Evolutionary conservation across 495 filamentous ascomycete genomes (phyloP), one percentile per base, ranked within the genome.

Genomic region (Lasiosphaeria hispida): DNA sequence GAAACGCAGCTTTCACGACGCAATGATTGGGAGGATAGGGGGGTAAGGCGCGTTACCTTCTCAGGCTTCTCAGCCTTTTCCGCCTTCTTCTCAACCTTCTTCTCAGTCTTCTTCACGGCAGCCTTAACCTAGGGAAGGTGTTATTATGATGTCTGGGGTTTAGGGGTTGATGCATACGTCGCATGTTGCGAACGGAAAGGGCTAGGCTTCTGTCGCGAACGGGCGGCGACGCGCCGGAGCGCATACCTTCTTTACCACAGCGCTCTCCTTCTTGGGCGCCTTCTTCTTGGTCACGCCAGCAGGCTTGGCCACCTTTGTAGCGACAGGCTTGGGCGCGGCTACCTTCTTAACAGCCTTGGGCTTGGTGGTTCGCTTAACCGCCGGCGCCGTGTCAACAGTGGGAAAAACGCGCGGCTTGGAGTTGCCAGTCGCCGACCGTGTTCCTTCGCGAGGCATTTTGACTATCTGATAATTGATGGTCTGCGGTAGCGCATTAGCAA

Each of bases 401-500:
- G 74, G 71, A 67, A 82, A 77, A 63, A 82, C 73, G 63, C 80
- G 76, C 58, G 80, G 80, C 61, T 73, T 74, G 45, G 80, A 77
- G 67, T 83, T 79, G 69, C 80, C 80, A 40, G 80, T 83, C 54
- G 68, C 62, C 45, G 79, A 81, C 57, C 80, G 77, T 51, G 80
- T 83, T 64, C 79, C 79, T 74, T 82, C 80, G 63, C 78, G 77
- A 67, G 78, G 67, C 80, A 82, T 82, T 63, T 64, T 69, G 58
- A 57, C 50, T 66, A 65, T 48, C 47, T 42, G 33, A 35, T 15
- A 47, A 49, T 15, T 42, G 48, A 52, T 10, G 19, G 39, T 58
- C 63, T 65, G 50, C 13, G 18, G n/a, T 37, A 47, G 43, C 11
- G 45, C 18, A 45, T 62, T 54, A 58, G 60, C 43, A 58, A 14